Evolutionary conservation across 768 basidiomycete species (phyloP), one percentile per base, ranked within the genome.

Genomic region (Suillus paluster): DNA sequence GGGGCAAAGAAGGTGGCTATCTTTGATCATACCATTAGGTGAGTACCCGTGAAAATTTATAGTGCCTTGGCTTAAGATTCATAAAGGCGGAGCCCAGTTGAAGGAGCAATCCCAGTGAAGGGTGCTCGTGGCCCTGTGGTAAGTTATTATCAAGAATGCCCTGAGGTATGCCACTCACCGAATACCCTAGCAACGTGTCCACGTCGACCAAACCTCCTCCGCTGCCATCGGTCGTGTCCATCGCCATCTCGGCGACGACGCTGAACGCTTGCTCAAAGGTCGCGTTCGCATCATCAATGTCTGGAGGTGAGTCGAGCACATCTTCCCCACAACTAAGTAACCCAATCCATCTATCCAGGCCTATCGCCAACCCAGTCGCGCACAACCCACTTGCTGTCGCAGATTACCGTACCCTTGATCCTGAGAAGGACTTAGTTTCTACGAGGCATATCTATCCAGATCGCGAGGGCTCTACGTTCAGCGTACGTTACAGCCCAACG

Each of bases 271-370:
- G 21, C 71, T 82, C 58, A 71, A 77, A 60, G 70, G 73, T 14
- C 79, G 81, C 55, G 72, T 75, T 34, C 79, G 77, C 54, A 79
- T 82, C 66, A 79, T 82, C 68, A 82, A 82, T 63, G 76, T 81
- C 54, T 81, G 81, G 81, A 78, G 81, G 65, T 71, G 10, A 49
- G 64, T 49, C 15, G 11, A 0, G 7, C 15, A 30, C n/a, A 36
- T 42, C 11, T 21, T 14, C 12, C 19, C 17, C 41, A 9, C 34
- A 49, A 1, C 4, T 33, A 9, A 41, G 6, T 17, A 41, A 41
- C 39, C 60, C 64, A 42, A 68, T 30, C 6, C 25, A 36, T 4
- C n/a, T 30, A 49, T 52, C 8, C 34, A 72, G 69, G 30, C 81
- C 80, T 5, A 80, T 82, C 57, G 69, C 44, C 45, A 67, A 81